Evolutionary conservation across 345 rosid genomes (phyloP).

Genomic region (Dipteronia dyeriana): DNA sequence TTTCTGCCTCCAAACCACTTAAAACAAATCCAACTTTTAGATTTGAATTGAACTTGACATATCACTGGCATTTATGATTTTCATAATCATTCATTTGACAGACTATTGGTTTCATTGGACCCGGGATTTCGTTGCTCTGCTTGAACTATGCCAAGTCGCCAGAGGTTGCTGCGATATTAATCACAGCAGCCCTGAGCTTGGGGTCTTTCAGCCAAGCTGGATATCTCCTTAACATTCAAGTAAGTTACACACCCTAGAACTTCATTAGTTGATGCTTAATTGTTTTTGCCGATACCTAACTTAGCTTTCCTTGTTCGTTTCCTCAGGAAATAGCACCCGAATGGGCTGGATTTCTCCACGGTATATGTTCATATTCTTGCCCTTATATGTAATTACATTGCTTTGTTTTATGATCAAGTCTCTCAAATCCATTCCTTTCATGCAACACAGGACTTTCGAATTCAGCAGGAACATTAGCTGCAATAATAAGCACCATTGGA

Average conservation of each 20-base stretch:
- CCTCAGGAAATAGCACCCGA: constrained; percentile 94
- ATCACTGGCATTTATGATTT: neutral
- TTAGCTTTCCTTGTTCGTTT: neutral
- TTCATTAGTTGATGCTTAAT: neutral
- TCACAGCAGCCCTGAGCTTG: constrained; percentile 79
- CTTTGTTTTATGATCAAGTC: neutral
- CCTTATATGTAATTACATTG: neutral
- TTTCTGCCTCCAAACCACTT: neutral
- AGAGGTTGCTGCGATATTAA: constrained; percentile 50
- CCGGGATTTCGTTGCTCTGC: constrained; percentile 77
- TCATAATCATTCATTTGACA: constrained; percentile 20
- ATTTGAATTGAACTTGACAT: neutral
- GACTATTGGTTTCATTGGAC: constrained; percentile 93
- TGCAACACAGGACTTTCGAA: constrained; percentile 62
- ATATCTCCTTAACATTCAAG: constrained; percentile 93
- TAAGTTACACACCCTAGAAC: constrained; percentile 32
- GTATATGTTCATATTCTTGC: constrained; percentile 33
- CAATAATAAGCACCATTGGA: constrained; percentile 91
- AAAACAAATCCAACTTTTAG: neutral
- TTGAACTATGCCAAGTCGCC: constrained; percentile 80
- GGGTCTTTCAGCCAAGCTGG: constrained; percentile 99
- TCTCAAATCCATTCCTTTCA: neutral
- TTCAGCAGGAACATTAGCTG: constrained; percentile 91
- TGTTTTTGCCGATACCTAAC: neutral
- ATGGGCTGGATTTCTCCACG: constrained; percentile 84